Percentiles rank a stretch among this genome's conserved stretches.
Evolutionary conservation across 2,329 filamentous ascomycete genomes (phyloP).

Genomic region (Sphaerulina populicola): DNA sequence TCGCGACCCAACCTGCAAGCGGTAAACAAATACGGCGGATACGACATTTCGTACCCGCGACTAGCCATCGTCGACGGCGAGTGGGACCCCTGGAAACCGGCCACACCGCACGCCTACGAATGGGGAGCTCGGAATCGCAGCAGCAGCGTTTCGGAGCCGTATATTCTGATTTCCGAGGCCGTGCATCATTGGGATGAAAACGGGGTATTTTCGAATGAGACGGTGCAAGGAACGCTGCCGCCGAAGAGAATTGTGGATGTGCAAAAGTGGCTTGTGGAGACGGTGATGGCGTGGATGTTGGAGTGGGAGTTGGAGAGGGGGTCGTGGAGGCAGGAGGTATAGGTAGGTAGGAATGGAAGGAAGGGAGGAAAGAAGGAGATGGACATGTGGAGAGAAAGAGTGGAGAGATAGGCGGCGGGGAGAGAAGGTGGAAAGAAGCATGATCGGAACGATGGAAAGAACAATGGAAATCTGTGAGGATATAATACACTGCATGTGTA

Average conservation of each 20-base stretch:
- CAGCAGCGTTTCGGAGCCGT: constrained; percentile 59
- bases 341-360: neutral
- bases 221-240: constrained; percentile 47
- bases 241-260: constrained; percentile 51
- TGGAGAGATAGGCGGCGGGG: too few species aligned
- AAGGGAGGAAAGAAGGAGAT: too few species aligned
- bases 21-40: constrained; percentile 71
- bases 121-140: constrained; percentile 44
- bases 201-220: constrained; percentile 53
- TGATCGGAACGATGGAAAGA: too few species aligned
- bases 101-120: neutral
- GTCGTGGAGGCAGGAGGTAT: constrained; percentile 4
- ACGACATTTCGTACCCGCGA: constrained; percentile 60
- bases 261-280: constrained; percentile 51
- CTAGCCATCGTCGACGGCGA: constrained; percentile 71
- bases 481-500: neutral
- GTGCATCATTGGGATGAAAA: constrained; percentile 59
- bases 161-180: constrained; percentile 62
- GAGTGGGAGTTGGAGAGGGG: constrained; percentile 42
- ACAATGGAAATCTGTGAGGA: too few species aligned
- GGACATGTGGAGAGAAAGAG: too few species aligned
- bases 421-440: too few species aligned
- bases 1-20: constrained; percentile 52
- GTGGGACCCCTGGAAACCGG: constrained; percentile 67
- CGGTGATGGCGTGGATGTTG: constrained; percentile 59